A percentile compares a stretch with the other conserved stretches of the same genome.
phyloP scores from a whole-genome alignment of 2,329 filamentous ascomycete species.

The Colletotrichum costaricense region DNA sequence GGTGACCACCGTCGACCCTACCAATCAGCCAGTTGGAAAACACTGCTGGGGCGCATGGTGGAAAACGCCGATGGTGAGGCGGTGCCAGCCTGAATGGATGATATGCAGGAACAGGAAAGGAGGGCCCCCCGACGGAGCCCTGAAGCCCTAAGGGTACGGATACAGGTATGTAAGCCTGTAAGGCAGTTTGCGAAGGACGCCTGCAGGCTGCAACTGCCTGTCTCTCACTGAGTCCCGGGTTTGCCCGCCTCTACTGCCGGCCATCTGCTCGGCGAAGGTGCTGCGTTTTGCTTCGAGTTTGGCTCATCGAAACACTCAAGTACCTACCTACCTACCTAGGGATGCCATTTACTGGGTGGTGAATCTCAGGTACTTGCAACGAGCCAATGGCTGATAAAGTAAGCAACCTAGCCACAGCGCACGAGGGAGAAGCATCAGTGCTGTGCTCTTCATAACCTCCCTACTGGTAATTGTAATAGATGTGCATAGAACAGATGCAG shows the following conservation, averaged over 20 bases:
- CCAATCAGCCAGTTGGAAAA: neutral
- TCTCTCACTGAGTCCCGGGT: too few relatives aligned
- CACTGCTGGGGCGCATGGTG: neutral
- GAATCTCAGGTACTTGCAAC: too few relatives aligned
- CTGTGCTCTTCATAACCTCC: neutral
- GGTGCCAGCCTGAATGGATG: neutral
- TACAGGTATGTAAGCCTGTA: neutral
- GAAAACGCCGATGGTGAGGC: neutral
- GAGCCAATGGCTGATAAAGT: too few relatives aligned
- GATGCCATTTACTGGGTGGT: too few relatives aligned
- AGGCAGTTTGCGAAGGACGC: neutral
- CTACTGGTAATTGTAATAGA: too few relatives aligned
- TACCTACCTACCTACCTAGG: neutral
- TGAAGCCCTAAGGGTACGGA: neutral
- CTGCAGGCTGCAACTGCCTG: neutral
- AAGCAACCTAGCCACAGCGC: too few relatives aligned
- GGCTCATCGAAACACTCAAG: neutral
- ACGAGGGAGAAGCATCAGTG: neutral
- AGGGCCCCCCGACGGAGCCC: neutral
- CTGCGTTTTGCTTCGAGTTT: neutral
- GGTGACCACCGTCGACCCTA: neutral
- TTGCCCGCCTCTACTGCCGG: neutral
- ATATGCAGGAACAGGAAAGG: conserved; percentile 16
- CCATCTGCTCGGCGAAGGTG: neutral
- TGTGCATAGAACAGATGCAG: neutral